Percentiles rank a stretch among this genome's conserved stretches.
Evolutionary conservation across 371 early-diverging fungal genomes (phyloP).

Genomic region (Mucor plumbeus): DNA sequence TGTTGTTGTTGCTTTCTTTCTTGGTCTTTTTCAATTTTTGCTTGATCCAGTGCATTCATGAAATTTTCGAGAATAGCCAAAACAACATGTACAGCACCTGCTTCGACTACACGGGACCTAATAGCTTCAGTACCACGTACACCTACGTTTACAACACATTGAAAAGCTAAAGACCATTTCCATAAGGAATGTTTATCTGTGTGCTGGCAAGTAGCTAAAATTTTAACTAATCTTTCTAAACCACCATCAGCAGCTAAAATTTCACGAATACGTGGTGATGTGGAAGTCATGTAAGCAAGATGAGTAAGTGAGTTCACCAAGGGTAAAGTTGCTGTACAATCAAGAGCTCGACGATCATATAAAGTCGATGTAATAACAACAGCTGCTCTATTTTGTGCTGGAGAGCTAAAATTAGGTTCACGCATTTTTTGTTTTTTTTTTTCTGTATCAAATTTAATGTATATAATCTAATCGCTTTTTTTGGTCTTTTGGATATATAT

Average conservation of each 20-base stretch:
- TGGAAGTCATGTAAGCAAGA: conserved; percentile 81
- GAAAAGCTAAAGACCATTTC: conserved; percentile 84
- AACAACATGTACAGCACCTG: conserved; percentile 79
- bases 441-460: conserved; percentile 4
- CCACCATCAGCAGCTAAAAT: conserved; percentile 88
- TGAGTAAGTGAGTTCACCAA: conserved; percentile 86
- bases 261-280: conserved; percentile 79
- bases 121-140: conserved; percentile 81
- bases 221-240: conserved; percentile 80
- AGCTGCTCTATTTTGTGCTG: conserved; percentile 74
- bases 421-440: conserved; percentile 59
- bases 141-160: conserved; percentile 85
- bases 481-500: background rate
- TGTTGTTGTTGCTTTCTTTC: conserved; percentile 41
- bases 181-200: conserved; percentile 72
- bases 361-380: conserved; percentile 78
- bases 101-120: conserved; percentile 80
- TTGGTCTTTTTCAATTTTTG: conserved; percentile 65
- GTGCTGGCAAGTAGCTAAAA: conserved; percentile 73
- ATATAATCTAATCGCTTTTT: conserved; percentile 3
- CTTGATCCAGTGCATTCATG: conserved; percentile 60
- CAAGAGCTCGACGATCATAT: conserved; percentile 91
- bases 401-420: conserved; percentile 80
- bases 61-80: conserved; percentile 79
- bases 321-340: conserved; percentile 84